These are phyloP conservation scores for Cystobasidium sp. DNA, from an alignment of 1,284 basidiomycete species.

Conservation along the genomic window DNA sequence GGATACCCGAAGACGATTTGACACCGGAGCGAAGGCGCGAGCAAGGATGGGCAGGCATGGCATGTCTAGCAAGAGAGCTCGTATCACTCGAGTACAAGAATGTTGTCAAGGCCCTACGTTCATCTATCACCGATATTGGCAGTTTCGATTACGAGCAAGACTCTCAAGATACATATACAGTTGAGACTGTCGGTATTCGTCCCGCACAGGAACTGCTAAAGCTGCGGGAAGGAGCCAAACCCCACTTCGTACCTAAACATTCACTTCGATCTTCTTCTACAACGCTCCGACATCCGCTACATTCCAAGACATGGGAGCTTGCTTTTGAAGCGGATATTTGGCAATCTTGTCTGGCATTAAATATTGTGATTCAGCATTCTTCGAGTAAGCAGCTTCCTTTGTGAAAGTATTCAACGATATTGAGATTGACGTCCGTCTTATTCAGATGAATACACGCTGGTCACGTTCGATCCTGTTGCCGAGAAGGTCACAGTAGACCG, in stretches of 20 bases:
- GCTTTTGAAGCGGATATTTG: neutral
- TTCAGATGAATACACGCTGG: conserved; percentile 10
- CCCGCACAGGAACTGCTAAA: conserved; percentile 1
- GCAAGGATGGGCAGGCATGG: conserved; percentile 24
- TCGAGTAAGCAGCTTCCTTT: neutral
- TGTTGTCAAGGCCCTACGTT: neutral
- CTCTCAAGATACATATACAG: neutral
- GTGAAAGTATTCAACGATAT: neutral
- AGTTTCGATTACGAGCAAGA: neutral
- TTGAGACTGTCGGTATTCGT: conserved; percentile 4
- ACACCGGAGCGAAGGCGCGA: neutral
- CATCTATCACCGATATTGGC: neutral
- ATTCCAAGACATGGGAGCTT: conserved; percentile 17
- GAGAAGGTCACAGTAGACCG: conserved; percentile 1
- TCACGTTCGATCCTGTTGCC: neutral
- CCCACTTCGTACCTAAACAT: neutral
- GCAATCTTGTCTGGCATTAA: neutral
- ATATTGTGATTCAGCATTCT: conserved; percentile 12
- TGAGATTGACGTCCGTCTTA: neutral
- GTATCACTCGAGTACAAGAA: neutral
- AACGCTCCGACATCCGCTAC: neutral
- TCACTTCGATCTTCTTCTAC: neutral
- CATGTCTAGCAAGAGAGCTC: conserved; percentile 10
- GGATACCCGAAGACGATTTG: conserved; percentile 21
- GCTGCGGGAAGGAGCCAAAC: conserved; percentile 1